These are phyloP conservation scores for Lactarius psammicola DNA, from an alignment of 768 basidiomycete genomes.

Conservation along the genomic window DNA sequence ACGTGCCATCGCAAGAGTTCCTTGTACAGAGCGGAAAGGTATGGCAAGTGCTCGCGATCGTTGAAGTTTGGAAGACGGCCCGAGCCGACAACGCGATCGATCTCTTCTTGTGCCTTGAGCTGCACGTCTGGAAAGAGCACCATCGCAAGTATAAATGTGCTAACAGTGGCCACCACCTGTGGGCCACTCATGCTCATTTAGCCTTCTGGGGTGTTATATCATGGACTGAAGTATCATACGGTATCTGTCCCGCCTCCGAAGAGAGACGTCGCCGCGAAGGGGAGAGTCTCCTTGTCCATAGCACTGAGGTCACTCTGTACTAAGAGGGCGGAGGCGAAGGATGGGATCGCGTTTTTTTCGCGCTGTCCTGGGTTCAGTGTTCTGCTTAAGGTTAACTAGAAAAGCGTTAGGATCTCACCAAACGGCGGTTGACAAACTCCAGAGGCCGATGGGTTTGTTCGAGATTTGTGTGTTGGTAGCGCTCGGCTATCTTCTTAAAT, in stretches of 20 bases:
- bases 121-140: slow-evolving; percentile 31
- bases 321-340: slow-evolving; percentile 9
- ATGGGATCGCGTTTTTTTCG: slow-evolving; percentile 10
- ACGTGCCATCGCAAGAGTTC: slow-evolving; percentile 33
- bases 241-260: slow-evolving; percentile 25
- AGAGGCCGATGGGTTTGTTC: slow-evolving; percentile 23
- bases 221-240: not conserved
- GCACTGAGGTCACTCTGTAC: not conserved
- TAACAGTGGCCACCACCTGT: slow-evolving; percentile 24
- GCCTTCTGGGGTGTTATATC: not conserved
- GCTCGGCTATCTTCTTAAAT: slow-evolving; percentile 24
- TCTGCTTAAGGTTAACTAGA: not conserved
- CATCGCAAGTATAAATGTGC: slow-evolving; percentile 29
- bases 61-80: slow-evolving; percentile 27
- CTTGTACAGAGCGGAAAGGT: slow-evolving; percentile 31
- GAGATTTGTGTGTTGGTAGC: slow-evolving; percentile 15
- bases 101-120: slow-evolving; percentile 31
- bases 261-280: slow-evolving; percentile 15
- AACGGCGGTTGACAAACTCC: slow-evolving; percentile 26
- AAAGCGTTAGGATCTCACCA: slow-evolving; percentile 16
- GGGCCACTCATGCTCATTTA: not conserved
- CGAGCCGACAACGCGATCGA: slow-evolving; percentile 30
- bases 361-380: not conserved
- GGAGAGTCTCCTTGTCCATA: slow-evolving; percentile 9
- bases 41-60: slow-evolving; percentile 30